phyloP scores from a whole-genome alignment of 2,329 filamentous ascomycete species.

The Kalmusia sp. region DNA sequence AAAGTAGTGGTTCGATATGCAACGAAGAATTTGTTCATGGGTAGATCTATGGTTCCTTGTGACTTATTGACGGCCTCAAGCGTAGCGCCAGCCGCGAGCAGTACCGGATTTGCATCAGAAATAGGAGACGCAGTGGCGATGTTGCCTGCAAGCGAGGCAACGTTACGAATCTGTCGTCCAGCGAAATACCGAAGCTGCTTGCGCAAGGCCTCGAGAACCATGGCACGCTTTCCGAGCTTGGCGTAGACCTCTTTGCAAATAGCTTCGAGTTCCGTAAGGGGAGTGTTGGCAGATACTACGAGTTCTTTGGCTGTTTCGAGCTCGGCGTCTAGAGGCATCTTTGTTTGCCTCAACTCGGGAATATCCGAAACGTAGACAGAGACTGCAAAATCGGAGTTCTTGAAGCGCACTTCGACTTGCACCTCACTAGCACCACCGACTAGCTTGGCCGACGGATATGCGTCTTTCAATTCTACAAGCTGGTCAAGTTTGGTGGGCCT shows the following conservation, averaged over 20 bases:
- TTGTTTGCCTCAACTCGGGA: constrained; percentile 76
- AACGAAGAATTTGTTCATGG: constrained; percentile 88
- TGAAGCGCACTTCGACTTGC: constrained; percentile 97
- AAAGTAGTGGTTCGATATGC: constrained; percentile 86
- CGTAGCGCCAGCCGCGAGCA: constrained; percentile 82
- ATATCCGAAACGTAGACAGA: constrained; percentile 95
- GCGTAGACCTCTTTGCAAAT: constrained; percentile 78
- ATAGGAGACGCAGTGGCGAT: constrained; percentile 93
- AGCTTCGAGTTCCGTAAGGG: constrained; percentile 84
- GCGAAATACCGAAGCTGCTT: constrained; percentile 96
- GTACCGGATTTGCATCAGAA: constrained; percentile 90
- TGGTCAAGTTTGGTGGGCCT: constrained; percentile 85
- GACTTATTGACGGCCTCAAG: constrained; percentile 76
- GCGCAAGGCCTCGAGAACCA: constrained; percentile 69
- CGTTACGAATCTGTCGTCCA: constrained; percentile 91
- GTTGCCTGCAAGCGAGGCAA: constrained; percentile 92
- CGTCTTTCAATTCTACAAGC: constrained; percentile 84
- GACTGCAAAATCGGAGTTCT: constrained; percentile 85
- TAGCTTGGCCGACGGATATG: constrained; percentile 86
- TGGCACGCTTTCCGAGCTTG: constrained; percentile 44
- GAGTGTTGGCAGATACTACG: constrained; percentile 88
- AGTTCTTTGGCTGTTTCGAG: constrained; percentile 51
- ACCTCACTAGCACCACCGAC: constrained; percentile 96
- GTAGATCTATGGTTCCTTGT: constrained; percentile 63
- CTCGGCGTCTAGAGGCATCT: constrained; percentile 32